Conservation (phyloP, 306 rosid genomes). For the Trichosanthes cucumerina region DNA sequence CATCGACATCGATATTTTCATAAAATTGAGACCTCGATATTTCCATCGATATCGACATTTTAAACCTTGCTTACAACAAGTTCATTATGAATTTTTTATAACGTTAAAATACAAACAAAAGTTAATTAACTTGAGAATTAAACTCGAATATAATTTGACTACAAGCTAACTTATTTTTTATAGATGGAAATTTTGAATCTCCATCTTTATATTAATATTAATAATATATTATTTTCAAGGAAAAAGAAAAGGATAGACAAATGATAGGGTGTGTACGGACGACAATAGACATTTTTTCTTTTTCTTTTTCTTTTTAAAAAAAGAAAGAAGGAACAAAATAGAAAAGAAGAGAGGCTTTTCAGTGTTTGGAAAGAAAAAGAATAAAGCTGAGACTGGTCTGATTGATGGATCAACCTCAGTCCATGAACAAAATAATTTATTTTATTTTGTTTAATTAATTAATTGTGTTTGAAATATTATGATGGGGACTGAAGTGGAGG, state of each 20-base stretch:
- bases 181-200: background rate
- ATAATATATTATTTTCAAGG: too few species aligned
- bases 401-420: background rate
- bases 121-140: background rate
- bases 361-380: background rate
- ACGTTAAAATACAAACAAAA: background rate
- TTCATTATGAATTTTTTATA: background rate
- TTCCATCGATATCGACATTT: too few species aligned
- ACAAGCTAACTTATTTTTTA: too few species aligned
- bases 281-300: too few species aligned
- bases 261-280: background rate
- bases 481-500: background rate
- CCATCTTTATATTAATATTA: background rate
- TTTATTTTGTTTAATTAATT: background rate
- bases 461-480: background rate
- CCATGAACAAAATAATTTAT: background rate
- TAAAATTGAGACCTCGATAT: too few species aligned
- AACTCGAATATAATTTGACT: background rate
- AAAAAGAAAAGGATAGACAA: background rate
- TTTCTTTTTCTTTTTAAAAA: too few species aligned
- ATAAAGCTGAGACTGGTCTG: background rate
- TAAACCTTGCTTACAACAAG: too few species aligned
- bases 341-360: background rate
- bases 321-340: background rate
- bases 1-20: too few species aligned